Evolutionary conservation across 805 yeast species (phyloP), one percentile per base, ranked within the genome.

Genomic region (Candida jianshihensis): DNA sequence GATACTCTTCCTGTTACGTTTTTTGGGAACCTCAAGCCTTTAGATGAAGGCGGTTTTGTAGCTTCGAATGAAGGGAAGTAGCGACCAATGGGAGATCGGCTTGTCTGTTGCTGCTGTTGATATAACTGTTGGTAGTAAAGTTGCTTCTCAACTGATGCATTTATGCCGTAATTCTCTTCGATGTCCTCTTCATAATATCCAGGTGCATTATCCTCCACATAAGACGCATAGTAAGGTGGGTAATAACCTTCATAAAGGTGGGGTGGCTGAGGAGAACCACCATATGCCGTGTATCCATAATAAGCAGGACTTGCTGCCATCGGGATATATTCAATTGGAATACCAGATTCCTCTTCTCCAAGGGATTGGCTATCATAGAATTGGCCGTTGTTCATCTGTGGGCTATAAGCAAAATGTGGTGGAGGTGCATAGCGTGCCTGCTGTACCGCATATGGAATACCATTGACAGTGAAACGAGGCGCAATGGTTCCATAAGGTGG

Each of bases 11-110:
- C 9, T 7, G 10, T 20, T 20, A 10, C 10, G 7, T 10, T 10
- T 10, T 33, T 34, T 29, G 46, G 36, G 24, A 37, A 35, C 24
- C 39, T 34, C 19, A 26, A 40, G 14, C 37, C 22, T 19, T 42
- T 48, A 20, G 43, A 35, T 13, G 40, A 28, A 14, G 56, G 53
- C 18, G 56, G 57, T 17, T 49, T 50, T n/a, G 51, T 44, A 2
- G 57, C 56, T 34, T 51, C 53, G 38, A 47, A 53, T 3, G 51
- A 38, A 24, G 58, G 56, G 46, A 53, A 53, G 7, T 39, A 49
- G 19, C 47, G 35, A 2, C 45, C 47, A 31, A 46, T 43, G 21
- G 58, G 56, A 10, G 56, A 52, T 15, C 25, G 28, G 31, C 8
- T 19, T 6, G 28, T 20, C 11, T n/a, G 28, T 8, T 26, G 15